Evolutionary conservation across 352 stramenopile genomes (phyloP).

Genomic region (Pythium brachiatum): DNA sequence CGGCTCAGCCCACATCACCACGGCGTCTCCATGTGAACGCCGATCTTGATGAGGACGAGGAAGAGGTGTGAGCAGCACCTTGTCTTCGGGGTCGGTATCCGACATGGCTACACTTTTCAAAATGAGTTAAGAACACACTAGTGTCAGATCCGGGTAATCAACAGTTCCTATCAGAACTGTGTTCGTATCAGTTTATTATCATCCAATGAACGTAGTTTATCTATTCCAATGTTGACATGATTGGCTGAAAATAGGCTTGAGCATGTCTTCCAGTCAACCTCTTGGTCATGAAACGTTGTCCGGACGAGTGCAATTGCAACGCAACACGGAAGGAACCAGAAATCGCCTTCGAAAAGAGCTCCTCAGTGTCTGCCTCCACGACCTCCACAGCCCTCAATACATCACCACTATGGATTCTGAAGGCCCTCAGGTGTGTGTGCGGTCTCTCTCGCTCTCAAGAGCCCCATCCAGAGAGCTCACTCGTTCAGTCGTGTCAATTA

Average conservation of each 20-base stretch:
- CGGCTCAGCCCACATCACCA: not conserved
- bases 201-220: constrained; percentile 9
- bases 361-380: not conserved
- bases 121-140: not conserved
- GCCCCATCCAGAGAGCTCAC: not conserved
- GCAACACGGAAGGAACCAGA: constrained; percentile 1
- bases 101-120: constrained; percentile 19
- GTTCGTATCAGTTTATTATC: constrained; percentile 13
- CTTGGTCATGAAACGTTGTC: constrained; percentile 29
- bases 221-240: not conserved
- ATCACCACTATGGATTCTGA: constrained; percentile 33
- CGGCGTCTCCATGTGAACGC: not conserved
- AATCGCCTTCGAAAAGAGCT: constrained; percentile 2
- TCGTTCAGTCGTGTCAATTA: constrained; percentile 21
- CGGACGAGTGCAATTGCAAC: constrained; percentile 8
- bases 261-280: constrained; percentile 34
- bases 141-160: not conserved
- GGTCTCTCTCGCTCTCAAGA: not conserved
- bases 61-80: not conserved
- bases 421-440: constrained; percentile 33
- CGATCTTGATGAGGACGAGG: constrained; percentile 5
- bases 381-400: not conserved
- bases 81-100: not conserved
- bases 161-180: not conserved
- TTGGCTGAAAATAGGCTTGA: constrained; percentile 17